A percentile compares a stretch with the other conserved stretches of the same genome.
phyloP scores from a whole-genome alignment of 2,329 filamentous ascomycete genomes.

The Kalmusia sp. region DNA sequence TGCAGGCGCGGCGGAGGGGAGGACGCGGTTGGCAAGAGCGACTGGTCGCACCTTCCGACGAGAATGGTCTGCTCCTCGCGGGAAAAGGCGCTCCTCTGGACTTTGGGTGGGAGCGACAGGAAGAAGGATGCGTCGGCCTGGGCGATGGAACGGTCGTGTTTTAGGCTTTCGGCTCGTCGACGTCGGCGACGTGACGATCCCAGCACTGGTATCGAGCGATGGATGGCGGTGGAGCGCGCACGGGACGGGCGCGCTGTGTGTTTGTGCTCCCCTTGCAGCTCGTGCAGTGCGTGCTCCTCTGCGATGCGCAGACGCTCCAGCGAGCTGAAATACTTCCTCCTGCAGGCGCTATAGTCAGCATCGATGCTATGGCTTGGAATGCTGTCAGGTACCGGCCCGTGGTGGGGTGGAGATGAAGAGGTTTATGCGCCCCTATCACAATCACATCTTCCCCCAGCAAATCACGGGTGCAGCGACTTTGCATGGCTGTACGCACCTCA shows the following conservation, averaged over 20 bases:
- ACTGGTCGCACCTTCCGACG: constrained; percentile 59
- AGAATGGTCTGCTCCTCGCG: constrained; percentile 73
- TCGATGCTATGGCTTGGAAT: constrained; percentile 14
- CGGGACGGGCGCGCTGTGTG: constrained; percentile 35
- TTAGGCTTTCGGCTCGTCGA: constrained; percentile 43
- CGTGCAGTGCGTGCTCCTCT: constrained; percentile 52
- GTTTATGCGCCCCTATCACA: constrained; percentile 22
- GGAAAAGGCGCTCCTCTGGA: constrained; percentile 73
- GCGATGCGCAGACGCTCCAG: constrained; percentile 73
- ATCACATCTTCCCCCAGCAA: constrained; percentile 4
- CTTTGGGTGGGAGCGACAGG: constrained; percentile 73
- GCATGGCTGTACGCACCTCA: constrained; percentile 46
- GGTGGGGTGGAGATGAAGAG: constrained; percentile 27
- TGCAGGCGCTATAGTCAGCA: constrained; percentile 37
- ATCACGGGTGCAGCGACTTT: constrained; percentile 21
- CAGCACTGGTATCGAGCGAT: constrained; percentile 25
- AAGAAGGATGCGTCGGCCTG: constrained; percentile 72
- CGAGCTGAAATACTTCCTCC: constrained; percentile 74
- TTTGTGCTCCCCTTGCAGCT: constrained; percentile 32
- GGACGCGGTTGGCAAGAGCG: constrained; percentile 30
- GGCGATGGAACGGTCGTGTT: constrained; percentile 46
- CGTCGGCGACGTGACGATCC: constrained; percentile 31
- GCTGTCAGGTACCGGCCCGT: constrained; percentile 39
- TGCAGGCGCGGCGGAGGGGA: constrained; percentile 22
- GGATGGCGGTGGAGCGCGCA: constrained; percentile 26